Base-by-base conservation (phyloP, 768 basidiomycete species). In the Suillus alpinus region DNA sequence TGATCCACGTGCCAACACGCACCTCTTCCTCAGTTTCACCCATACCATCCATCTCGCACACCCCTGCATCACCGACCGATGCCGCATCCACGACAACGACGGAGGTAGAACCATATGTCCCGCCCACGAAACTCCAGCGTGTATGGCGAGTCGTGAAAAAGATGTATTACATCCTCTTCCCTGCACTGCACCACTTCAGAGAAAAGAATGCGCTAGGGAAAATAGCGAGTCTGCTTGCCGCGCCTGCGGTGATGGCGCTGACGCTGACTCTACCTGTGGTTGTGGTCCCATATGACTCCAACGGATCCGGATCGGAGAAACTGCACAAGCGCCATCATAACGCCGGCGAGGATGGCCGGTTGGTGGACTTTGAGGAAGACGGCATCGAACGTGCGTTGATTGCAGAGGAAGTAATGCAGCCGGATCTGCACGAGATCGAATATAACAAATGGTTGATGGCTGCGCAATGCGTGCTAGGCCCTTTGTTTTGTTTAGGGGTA, bases 181-280 rank as follows among this genome's bases (percentile, higher is more conserved):
- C 96, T 0, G 91, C 94, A 0, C 76, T 98, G 1, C 86, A 88
- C 59, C 79, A 84, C 55, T 91, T 97, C 72, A 61, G 75, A 31
- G 78, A 81, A 26, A 94, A 96, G 73, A 86, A 87, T 18, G 65
- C 87, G 55, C 65, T 89, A 12, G 89, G 88, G 0, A 86, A 86
- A 74, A 76, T 92, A 34, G 89, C 91, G 0, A 84, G 88, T 0
- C 65, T 96, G 29, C 82, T 97, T 59, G 93, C 94, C 3, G 86
- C 89, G 0, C 96, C 96, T 2, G 93, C 94, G 2, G 86, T 99
- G 2, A 77, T 97, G 72, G 78, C 81, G 4, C 76, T 99, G 53
- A 98, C 95, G 0, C 64, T 98, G 20, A 98, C 96, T 0, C 77
- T 98, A 10, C 95, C 95, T 4, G 95, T 99, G 13, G 93, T 95